A percentile compares a stretch with the other conserved stretches of the same genome.
Conservation (phyloP, 495 filamentous ascomycete species). For the Neurospora tetrasperma region DNA sequence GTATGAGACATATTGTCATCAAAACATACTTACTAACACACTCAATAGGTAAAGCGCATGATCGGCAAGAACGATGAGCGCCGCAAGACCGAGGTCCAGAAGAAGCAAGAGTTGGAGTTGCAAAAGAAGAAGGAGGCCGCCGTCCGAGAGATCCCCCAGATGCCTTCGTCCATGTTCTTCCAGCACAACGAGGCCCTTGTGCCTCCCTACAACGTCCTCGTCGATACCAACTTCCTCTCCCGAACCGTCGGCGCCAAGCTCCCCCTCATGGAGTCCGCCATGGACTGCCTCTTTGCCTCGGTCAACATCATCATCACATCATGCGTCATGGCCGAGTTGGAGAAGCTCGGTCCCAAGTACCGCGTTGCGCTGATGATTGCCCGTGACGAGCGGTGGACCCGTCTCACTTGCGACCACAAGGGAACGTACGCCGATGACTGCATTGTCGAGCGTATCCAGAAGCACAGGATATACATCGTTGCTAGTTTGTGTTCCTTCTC, state of each 20-base stretch:
- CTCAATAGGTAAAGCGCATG: slow-evolving; percentile 46
- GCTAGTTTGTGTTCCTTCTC: slow-evolving; percentile 25
- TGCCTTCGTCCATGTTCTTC: slow-evolving; percentile 86
- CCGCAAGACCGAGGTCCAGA: slow-evolving; percentile 48
- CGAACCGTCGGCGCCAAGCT: slow-evolving; percentile 87
- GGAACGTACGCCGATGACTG: slow-evolving; percentile 95
- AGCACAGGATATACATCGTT: slow-evolving; percentile 75
- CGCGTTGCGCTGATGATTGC: slow-evolving; percentile 73
- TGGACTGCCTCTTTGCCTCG: slow-evolving; percentile 67
- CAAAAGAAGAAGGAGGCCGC: slow-evolving; percentile 49
- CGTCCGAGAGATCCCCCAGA: slow-evolving; percentile 64
- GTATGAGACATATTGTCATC: not conserved
- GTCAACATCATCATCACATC: slow-evolving; percentile 60
- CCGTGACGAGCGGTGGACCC: slow-evolving; percentile 81
- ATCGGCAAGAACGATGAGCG: slow-evolving; percentile 54
- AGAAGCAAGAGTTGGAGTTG: slow-evolving; percentile 37
- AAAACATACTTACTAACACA: slow-evolving; percentile 7
- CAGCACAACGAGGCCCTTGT: slow-evolving; percentile 83
- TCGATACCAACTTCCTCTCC: slow-evolving; percentile 87
- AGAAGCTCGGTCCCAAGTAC: slow-evolving; percentile 87
- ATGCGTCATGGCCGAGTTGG: slow-evolving; percentile 65
- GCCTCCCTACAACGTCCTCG: slow-evolving; percentile 38
- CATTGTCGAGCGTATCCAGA: slow-evolving; percentile 73
- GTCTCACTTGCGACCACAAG: slow-evolving; percentile 77
- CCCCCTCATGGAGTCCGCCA: slow-evolving; percentile 64